These are phyloP conservation scores for Pelagophyceae sp. DNA, from an alignment of 352 stramenopile species.

Conservation along the genomic window DNA sequence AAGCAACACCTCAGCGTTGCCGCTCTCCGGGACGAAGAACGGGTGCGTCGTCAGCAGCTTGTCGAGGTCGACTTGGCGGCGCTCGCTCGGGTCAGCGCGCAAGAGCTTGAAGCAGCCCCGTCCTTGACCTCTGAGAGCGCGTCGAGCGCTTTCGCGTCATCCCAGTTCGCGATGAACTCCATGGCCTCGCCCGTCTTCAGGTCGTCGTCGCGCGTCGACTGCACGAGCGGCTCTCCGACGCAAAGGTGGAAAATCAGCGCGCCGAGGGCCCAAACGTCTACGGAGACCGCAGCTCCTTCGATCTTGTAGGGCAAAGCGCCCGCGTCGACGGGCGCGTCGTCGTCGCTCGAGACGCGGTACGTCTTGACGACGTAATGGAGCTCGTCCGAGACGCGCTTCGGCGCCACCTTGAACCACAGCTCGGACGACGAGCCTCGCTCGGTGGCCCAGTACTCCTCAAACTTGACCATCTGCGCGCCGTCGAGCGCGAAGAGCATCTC, in stretches of 20 bases:
- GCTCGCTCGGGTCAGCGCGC: neutral
- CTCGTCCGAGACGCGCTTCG: neutral
- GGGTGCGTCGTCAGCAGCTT: neutral
- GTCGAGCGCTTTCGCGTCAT: neutral
- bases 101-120: neutral
- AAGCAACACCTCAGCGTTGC: neutral
- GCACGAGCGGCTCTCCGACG: neutral
- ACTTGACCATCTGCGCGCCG: neutral
- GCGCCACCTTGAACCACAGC: neutral
- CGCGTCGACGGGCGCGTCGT: no score
- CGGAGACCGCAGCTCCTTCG: neutral
- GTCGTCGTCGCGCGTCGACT: neutral
- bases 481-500: neutral
- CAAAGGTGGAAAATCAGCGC: neutral
- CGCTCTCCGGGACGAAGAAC: neutral
- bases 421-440: neutral
- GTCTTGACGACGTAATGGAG: neutral
- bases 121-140: neutral
- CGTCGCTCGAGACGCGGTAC: neutral
- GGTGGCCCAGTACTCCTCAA: neutral
- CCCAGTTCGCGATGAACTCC: neutral
- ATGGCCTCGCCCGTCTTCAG: neutral
- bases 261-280: neutral
- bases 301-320: neutral
- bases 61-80: neutral